These are phyloP conservation scores for Monosporascus sp. DNA, from an alignment of 2,329 filamentous ascomycete genomes.

Conservation along the genomic window DNA sequence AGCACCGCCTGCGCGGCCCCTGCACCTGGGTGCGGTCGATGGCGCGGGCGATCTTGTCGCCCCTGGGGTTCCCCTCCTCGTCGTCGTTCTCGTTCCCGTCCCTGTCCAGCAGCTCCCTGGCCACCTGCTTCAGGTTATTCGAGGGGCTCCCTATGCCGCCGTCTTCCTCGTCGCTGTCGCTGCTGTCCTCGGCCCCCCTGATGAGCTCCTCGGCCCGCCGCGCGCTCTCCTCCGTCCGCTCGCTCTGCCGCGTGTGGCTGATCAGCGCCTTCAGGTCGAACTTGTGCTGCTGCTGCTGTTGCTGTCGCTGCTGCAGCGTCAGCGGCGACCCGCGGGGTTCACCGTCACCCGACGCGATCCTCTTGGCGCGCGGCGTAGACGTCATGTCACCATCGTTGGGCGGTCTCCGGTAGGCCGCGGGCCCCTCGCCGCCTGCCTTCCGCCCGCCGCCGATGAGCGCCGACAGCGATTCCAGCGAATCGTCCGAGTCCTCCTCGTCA, in stretches of 20 bases:
- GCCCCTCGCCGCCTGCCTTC: conserved; percentile 9
- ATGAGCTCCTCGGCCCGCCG: conserved; percentile 36
- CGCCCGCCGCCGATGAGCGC: conserved; percentile 39
- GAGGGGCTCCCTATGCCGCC: conserved; percentile 16
- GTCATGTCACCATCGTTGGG: conserved; percentile 4
- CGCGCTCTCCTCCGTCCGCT: conserved; percentile 53
- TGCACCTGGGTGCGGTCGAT: conserved; percentile 45
- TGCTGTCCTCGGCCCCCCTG: conserved; percentile 11
- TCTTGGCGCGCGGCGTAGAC: conserved; percentile 44
- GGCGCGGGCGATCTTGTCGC: conserved; percentile 35
- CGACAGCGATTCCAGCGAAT: conserved; percentile 49
- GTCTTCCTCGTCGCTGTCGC: conserved; percentile 14
- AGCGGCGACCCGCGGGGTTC: conserved; percentile 37
- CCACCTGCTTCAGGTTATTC: conserved; percentile 37
- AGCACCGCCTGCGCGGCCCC: conserved; percentile 35
- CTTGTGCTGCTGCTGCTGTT: conserved; percentile 38
- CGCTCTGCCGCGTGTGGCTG: conserved; percentile 53
- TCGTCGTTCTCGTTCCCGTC: not conserved
- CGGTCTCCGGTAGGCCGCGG: conserved; percentile 15
- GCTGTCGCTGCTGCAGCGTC: conserved; percentile 33
- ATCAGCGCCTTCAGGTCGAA: conserved; percentile 61
- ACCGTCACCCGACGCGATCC: conserved; percentile 33
- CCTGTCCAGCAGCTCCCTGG: conserved; percentile 33
- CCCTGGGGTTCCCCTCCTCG: conserved; percentile 19
- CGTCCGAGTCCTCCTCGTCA: conserved; percentile 61